Evolutionary conservation across 2,329 filamentous ascomycete genomes (phyloP).

Genomic region (Apiospora phragmitis): DNA sequence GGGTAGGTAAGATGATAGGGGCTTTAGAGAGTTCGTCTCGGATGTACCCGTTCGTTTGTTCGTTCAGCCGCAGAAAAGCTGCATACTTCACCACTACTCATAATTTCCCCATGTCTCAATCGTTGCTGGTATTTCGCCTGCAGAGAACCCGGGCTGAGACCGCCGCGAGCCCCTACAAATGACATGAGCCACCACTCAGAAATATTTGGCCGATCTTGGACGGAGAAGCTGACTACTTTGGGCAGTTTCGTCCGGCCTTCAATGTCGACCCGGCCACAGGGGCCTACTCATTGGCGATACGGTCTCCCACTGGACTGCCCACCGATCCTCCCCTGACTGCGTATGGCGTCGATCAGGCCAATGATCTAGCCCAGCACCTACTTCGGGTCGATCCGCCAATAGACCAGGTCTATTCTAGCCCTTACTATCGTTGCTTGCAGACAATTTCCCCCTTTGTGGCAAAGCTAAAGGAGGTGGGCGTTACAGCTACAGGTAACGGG

Average conservation of each 20-base stretch:
- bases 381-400: slow-evolving; percentile 63
- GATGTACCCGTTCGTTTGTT: not conserved
- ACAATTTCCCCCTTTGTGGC: slow-evolving; percentile 72
- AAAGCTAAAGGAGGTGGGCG: slow-evolving; percentile 33
- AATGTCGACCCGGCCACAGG: slow-evolving; percentile 79
- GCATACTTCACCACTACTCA: not conserved
- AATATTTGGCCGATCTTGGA: slow-evolving; percentile 10
- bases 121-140: not conserved
- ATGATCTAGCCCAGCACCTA: slow-evolving; percentile 71
- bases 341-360: slow-evolving; percentile 81
- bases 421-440: slow-evolving; percentile 86
- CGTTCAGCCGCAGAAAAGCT: not conserved
- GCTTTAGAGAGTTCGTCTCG: slow-evolving; percentile 3
- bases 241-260: slow-evolving; percentile 88
- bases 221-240: slow-evolving; percentile 21
- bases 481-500: not conserved
- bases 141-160: not conserved
- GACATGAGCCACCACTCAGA: slow-evolving; percentile 14
- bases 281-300: slow-evolving; percentile 70
- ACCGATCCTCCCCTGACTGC: slow-evolving; percentile 85
- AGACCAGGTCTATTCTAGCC: slow-evolving; percentile 78
- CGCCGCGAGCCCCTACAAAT: slow-evolving; percentile 14
- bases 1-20: slow-evolving; percentile 52
- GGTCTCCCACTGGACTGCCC: slow-evolving; percentile 82
- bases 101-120: not conserved